A percentile compares a stretch with the other conserved stretches of the same genome.
phyloP scores from a whole-genome alignment of 805 yeast species.

The Yamadazyma philogaea region DNA sequence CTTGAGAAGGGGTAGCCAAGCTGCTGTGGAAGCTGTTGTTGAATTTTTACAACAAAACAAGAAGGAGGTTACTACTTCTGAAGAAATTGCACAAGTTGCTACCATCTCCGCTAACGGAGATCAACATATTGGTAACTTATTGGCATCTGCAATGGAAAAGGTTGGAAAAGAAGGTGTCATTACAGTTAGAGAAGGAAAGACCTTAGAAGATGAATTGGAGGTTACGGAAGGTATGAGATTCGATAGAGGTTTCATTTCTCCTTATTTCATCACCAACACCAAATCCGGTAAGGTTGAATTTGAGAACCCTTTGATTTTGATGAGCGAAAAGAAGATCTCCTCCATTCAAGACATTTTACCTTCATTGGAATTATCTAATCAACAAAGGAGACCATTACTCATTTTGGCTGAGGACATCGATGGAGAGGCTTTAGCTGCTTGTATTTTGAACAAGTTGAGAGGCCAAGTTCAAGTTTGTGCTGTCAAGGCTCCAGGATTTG shows the following conservation, averaged over 20 bases:
- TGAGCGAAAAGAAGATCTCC: constrained; percentile 87
- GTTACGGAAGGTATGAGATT: constrained; percentile 98
- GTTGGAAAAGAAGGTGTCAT: constrained; percentile 99
- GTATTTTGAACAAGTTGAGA: constrained; percentile 93
- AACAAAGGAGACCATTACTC: constrained; percentile 86
- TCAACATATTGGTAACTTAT: constrained; percentile 80
- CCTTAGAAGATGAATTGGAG: constrained; percentile 90
- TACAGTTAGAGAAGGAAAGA: constrained; percentile 96
- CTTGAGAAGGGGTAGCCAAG: constrained; percentile 93
- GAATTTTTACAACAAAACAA: constrained; percentile 78
- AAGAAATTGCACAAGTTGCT: constrained; percentile 97
- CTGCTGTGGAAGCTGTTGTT: constrained; percentile 93
- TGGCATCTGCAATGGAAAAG: constrained; percentile 96
- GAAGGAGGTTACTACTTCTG: constrained; percentile 89
- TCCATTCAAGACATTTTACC: constrained; percentile 90
- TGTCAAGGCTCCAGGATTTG: constrained; percentile 98
- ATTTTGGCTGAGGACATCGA: constrained; percentile 95
- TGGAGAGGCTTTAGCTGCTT: constrained; percentile 98
- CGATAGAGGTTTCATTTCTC: constrained; percentile 95
- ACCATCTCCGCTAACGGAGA: constrained; percentile 98
- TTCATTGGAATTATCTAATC: constrained; percentile 88
- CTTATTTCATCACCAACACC: constrained; percentile 92
- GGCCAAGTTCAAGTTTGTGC: constrained; percentile 98
- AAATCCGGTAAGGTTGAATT: constrained; percentile 92
- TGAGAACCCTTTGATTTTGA: constrained; percentile 84